Base-by-base conservation (phyloP, 371 early-diverging fungal genomes). In the Globomyces sp. region DNA sequence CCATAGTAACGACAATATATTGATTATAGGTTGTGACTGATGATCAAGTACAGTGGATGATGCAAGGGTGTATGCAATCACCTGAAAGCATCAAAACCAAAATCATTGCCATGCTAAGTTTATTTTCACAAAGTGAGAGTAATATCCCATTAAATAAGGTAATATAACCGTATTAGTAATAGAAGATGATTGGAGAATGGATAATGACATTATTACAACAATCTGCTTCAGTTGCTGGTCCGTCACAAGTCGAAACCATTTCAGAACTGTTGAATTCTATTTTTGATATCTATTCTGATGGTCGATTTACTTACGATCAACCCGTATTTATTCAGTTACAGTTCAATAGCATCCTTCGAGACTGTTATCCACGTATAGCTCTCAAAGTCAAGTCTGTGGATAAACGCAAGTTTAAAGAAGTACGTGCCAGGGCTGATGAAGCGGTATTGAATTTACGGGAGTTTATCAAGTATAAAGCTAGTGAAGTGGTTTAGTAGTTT, bases 251-350 rank as follows among this genome's bases (percentile, higher is more conserved):
- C 5, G 89, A 86, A 49, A 80, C 85, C 10, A 77, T 83, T 5
- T 74, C 88, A 0, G 95, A 93, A 71, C 88, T 88, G 0, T 72
- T 96, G 67, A 91, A 95, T 65, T 88, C 89, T 48, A 74, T 96
- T 41, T 95, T 80, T 71, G 95, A 95, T 68, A 85, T 94, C 4
- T 96, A 94, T 73, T 86, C 86, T 42, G 96, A 96, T 69, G 84
- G 79, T 47, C 82, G 75, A 3, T 94, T 85, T 73, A 92, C 92
- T 67, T 95, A 95, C 68, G 94, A 95, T 73, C 69, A 66, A 44
- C 89, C 91, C 1, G 92, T 93, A 0, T 94, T 86, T 80, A 88
- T 92, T 3, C 74, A 85, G 44, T 84, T 84, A n/a, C 80, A 79
- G 11, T 90, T 85, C 58, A 74, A 89, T 44, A 65, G 71, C 11